These are phyloP conservation scores for Priceomyces fermenticarens DNA, from an alignment of 805 yeast species.

Conservation along the genomic window DNA sequence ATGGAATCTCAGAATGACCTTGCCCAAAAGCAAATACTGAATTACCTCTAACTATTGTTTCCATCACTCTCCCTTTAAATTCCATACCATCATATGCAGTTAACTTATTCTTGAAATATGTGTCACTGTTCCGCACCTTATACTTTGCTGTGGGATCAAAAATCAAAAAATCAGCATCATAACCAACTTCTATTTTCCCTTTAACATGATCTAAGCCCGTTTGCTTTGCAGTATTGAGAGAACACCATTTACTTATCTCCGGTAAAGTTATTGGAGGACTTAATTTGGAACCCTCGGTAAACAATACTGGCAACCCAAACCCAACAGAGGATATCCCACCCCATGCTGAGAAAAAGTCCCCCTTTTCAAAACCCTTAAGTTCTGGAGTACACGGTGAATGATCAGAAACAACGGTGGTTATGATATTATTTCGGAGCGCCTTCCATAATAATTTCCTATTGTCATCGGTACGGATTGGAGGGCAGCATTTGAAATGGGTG, in stretches of 20 bases:
- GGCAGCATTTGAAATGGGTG: slow-evolving; percentile 91
- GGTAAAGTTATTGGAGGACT: slow-evolving; percentile 48
- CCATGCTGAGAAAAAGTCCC: slow-evolving; percentile 93
- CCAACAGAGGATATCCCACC: slow-evolving; percentile 96
- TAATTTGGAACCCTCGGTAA: slow-evolving; percentile 65
- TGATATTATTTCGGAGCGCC: slow-evolving; percentile 62
- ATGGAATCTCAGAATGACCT: slow-evolving; percentile 56
- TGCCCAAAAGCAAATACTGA: slow-evolving; percentile 55
- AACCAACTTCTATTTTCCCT: slow-evolving; percentile 70
- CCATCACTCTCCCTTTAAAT: slow-evolving; percentile 70
- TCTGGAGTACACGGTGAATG: slow-evolving; percentile 97
- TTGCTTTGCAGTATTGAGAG: slow-evolving; percentile 79
- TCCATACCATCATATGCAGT: slow-evolving; percentile 80
- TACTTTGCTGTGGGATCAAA: slow-evolving; percentile 64
- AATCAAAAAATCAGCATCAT: slow-evolving; percentile 84
- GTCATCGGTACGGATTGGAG: slow-evolving; percentile 79
- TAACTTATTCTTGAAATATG: slow-evolving; percentile 79
- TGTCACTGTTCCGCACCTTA: slow-evolving; percentile 49
- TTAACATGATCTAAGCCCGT: slow-evolving; percentile 72
- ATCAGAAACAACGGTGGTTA: slow-evolving; percentile 87
- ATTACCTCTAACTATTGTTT: slow-evolving; percentile 76
- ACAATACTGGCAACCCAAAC: slow-evolving; percentile 76
- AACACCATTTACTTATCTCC: slow-evolving; percentile 79
- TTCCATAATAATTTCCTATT: slow-evolving; percentile 76
- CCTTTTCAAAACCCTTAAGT: slow-evolving; percentile 73